Percentiles rank a stretch among this genome's conserved stretches.
phyloP scores from a whole-genome alignment of 2,329 filamentous ascomycete genomes.

The Dichotomopilus funicola region DNA sequence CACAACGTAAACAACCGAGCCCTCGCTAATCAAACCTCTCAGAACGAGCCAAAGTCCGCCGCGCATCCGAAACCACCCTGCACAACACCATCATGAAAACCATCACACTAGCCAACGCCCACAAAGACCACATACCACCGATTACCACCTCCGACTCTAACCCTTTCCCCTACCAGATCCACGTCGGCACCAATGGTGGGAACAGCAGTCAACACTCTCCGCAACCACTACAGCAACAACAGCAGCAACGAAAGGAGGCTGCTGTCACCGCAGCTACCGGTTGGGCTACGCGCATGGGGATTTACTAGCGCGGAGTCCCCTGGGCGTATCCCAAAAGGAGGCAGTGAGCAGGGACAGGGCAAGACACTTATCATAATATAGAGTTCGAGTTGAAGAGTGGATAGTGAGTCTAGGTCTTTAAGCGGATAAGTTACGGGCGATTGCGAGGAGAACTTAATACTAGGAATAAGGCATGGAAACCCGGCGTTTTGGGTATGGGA shows the following conservation, averaged over 20 bases:
- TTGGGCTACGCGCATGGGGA: constrained; percentile 73
- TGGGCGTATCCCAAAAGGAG: too few species aligned
- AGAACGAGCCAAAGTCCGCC: constrained; percentile 84
- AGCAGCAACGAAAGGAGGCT: constrained; percentile 7
- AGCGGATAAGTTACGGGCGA: too few species aligned
- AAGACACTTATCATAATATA: too few species aligned
- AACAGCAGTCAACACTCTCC: neutral
- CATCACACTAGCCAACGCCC: constrained; percentile 74
- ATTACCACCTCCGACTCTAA: constrained; percentile 90
- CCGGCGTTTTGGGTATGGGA: too few species aligned
- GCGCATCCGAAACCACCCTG: constrained; percentile 84
- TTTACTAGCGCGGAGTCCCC: constrained; percentile 45
- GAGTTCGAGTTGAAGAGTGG: too few species aligned
- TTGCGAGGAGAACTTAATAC: too few species aligned
- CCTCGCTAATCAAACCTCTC: neutral
- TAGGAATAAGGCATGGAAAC: too few species aligned
- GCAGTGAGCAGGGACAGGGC: too few species aligned
- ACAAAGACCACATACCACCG: constrained; percentile 94
- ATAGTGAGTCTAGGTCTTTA: too few species aligned
- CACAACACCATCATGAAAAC: constrained; percentile 86
- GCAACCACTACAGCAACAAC: neutral
- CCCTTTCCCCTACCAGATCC: constrained; percentile 91
- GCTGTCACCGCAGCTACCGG: constrained; percentile 30
- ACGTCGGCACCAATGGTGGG: constrained; percentile 44
- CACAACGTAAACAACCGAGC: neutral